Evolutionary conservation across 495 filamentous ascomycete genomes (phyloP), one percentile per base, ranked within the genome.

Genomic region (Lophium mytilinum): DNA sequence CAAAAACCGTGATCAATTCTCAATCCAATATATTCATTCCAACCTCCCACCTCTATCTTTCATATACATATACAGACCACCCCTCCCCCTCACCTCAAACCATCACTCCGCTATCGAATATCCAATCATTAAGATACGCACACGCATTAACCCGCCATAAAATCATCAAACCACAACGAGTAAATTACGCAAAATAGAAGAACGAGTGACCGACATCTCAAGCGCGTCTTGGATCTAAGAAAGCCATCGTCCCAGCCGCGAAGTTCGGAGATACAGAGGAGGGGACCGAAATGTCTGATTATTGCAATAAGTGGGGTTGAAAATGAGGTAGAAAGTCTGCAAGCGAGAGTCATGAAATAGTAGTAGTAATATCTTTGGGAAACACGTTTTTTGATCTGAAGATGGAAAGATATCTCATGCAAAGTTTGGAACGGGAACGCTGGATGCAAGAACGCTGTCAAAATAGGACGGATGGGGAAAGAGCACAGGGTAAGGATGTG

Each of bases 11-110:
- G 24, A 30, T 3, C 3, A 30, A n/a, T 21, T 12, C 14, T 21
- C 30, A n/a, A 15, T n/a, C 37, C 30, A 45, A 17, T 41, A 58
- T 43, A 30, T 19, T 59, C 48, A 40, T 48, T 41, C 50, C 50
- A n/a, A n/a, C n/a, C n/a, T n/a, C n/a, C n/a, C 33, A 40, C 4
- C 19, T 19, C 35, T 39, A 19, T 18, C 34, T 18, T 18, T 37
- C 33, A 3, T n/a, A 30, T 30, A 48, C 33, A 48, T 48, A 18
- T 48, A 48, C 45, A 48, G 14, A 48, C 18, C 21, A 48, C 18
- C 18, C 6, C 14, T 8, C 33, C 21, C 21, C 21, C 6, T 14
- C 11, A 2, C 19, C 12, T 24, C 21, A 8, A 48, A 48, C 33
- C 45, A 48, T 48, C 33, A 48, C 12, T 30, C 14, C 34, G 37